Evolutionary conservation across 1,284 basidiomycete species (phyloP).

Genomic region (Cerrena zonata): DNA sequence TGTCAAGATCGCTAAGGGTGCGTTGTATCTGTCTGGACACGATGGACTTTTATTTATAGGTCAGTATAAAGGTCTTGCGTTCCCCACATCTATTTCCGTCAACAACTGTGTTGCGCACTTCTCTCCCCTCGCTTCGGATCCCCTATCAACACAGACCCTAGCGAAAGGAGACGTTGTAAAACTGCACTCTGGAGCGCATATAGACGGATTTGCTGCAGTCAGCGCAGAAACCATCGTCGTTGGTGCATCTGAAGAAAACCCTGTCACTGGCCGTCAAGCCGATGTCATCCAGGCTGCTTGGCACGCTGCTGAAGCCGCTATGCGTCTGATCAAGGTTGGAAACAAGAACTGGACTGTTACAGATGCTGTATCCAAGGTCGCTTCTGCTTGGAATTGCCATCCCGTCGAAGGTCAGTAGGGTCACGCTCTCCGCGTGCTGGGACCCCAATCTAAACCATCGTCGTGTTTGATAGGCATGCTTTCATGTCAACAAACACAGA

Average conservation of each 20-base stretch:
- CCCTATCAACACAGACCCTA: conserved; percentile 60
- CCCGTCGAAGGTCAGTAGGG: conserved; percentile 84
- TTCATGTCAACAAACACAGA: conserved; percentile 86
- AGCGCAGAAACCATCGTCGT: conserved; percentile 89
- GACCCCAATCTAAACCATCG: no score
- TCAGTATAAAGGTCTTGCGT: conserved; percentile 72
- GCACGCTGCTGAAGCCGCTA: conserved; percentile 85
- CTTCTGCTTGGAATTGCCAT: conserved; percentile 75
- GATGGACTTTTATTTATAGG: not conserved
- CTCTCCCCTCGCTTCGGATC: conserved; percentile 76
- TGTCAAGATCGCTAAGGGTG: conserved; percentile 82
- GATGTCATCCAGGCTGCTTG: conserved; percentile 92
- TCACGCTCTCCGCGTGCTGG: no score
- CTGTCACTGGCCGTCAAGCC: conserved; percentile 80
- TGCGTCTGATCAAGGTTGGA: conserved; percentile 82
- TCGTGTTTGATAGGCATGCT: conserved; percentile 76
- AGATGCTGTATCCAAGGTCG: conserved; percentile 75
- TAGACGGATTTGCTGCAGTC: conserved; percentile 89
- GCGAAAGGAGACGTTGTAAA: conserved; percentile 92
- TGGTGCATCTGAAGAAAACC: conserved; percentile 64
- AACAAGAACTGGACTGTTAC: conserved; percentile 95
- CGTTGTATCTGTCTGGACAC: conserved; percentile 20
- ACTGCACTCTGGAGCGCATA: conserved; percentile 91
- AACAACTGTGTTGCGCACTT: conserved; percentile 85
- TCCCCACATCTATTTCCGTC: conserved; percentile 89